Percentiles rank a stretch among this genome's conserved stretches.
Conservation (phyloP, 2,329 filamentous ascomycete species). For the Onygena corvina region DNA sequence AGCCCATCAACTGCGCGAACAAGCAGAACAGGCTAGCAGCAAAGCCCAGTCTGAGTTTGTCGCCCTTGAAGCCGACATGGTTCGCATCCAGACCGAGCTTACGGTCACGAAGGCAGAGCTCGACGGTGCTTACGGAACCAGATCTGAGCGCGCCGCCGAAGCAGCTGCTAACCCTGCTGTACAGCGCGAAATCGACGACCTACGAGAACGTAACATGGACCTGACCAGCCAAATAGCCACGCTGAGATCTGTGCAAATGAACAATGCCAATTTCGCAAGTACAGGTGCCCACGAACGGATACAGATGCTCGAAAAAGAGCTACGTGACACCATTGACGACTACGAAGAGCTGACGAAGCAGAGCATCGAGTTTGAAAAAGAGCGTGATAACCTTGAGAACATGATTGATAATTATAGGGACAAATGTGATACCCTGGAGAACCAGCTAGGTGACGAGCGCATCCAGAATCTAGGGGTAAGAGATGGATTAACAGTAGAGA, state of each 20-base stretch:
- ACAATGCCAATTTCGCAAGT: conserved; percentile 15
- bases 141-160: conserved; percentile 56
- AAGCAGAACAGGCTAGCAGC: conserved; percentile 29
- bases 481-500: conserved; percentile 36
- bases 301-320: conserved; percentile 49
- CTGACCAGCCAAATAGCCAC: conserved; percentile 38
- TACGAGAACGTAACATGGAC: conserved; percentile 39
- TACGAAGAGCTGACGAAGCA: conserved; percentile 60
- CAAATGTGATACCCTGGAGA: conserved; percentile 51
- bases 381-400: conserved; percentile 52
- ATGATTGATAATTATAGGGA: conserved; percentile 53
- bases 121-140: conserved; percentile 81
- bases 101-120: conserved; percentile 87
- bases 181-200: conserved; percentile 48
- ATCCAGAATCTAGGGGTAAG: conserved; percentile 53
- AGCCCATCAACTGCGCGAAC: conserved; percentile 20
- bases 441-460: conserved; percentile 54
- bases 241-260: conserved; percentile 26
- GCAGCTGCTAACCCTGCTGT: conserved; percentile 47
- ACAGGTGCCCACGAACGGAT: conserved; percentile 37
- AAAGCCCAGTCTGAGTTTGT: conserved; percentile 40
- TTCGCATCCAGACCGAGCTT: conserved; percentile 60
- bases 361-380: conserved; percentile 58
- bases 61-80: conserved; percentile 50
- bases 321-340: conserved; percentile 55